Base-by-base conservation (phyloP, 2,329 filamentous ascomycete species). In the Fusarium sp. region DNA sequence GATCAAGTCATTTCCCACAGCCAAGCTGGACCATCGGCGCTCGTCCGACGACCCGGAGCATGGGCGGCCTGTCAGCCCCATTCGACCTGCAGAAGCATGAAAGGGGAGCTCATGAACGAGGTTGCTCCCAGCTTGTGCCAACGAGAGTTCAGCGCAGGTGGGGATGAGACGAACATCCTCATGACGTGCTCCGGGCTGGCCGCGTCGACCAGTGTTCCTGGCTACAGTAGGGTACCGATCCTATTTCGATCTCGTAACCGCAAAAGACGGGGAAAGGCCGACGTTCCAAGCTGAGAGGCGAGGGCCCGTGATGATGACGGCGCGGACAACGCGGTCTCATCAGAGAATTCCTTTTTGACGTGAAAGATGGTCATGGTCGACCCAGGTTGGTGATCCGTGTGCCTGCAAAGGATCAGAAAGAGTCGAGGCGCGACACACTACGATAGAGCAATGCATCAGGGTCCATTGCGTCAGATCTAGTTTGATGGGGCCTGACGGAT, bases 1-100 rank as follows among this genome's bases (percentile, higher is more conserved):
- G 37, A 61, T 68, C 72, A 68, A 57, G 56, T 61, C 68, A 77
- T 71, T 59, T 67, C 60, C 67, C 52, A 66, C 20, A 69, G 61
- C 39, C 32, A 70, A 64, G 61, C 71, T 77, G 73, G 76, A 69
- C 64, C 76, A 34, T 79, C 76, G 77, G 74, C 61, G 52, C 63
- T 73, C 50, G 72, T 32, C 77, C 77, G 77, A 79, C 37, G 76
- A 66, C 45, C 77, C 77, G 77, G 66, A 71, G 67, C 67, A 75
- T 43, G 67, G 71, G 57, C 59, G 32, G 25, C 61, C 35, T 57
- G 41, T 66, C 65, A 52, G 74, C 52, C 30, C 63, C 66, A 71
- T 69, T 32, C 61, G 39, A 56, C 25, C 66, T 72, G 72, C 67
- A 70, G 57, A 57, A 48, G 41, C 35, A 50, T 62, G 39, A 63